Percentiles rank a stretch among this genome's conserved stretches.
Conservation (phyloP, 805 yeast genomes). For the Maudiozyma saulgeensis region DNA sequence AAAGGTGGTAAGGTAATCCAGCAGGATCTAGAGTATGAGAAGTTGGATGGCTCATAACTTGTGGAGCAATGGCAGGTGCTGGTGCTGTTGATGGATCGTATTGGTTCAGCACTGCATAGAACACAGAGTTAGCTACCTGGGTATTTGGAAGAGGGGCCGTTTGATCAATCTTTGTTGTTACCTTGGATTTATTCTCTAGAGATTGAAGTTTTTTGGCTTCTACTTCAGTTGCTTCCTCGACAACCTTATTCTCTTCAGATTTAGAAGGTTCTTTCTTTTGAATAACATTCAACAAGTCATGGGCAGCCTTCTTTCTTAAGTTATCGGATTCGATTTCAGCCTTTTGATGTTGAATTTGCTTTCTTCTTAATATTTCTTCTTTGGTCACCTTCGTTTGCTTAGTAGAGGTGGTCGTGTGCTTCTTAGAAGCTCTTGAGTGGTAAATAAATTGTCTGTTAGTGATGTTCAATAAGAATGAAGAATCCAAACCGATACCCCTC, state of each 20-base stretch:
- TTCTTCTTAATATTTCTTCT: neutral
- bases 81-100: conserved; percentile 9
- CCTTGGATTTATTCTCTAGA: neutral
- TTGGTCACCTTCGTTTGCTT: neutral
- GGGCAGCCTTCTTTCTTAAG: conserved; percentile 28
- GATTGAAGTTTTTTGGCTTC: neutral
- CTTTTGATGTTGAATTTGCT: conserved; percentile 7
- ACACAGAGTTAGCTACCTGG: conserved; percentile 24
- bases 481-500: conserved; percentile 78
- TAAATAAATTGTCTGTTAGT: conserved; percentile 65
- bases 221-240: neutral
- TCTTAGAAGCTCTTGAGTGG: conserved; percentile 56
- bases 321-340: conserved; percentile 17
- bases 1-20: conserved; percentile 21
- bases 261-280: conserved; percentile 19
- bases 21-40: conserved; percentile 12
- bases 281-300: conserved; percentile 38
- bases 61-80: conserved; percentile 4
- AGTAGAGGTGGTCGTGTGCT: conserved; percentile 2
- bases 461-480: conserved; percentile 71
- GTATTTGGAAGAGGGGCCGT: conserved; percentile 14
- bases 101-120: conserved; percentile 28
- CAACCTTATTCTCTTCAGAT: conserved; percentile 1
- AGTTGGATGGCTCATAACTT: conserved; percentile 1
- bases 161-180: neutral